Evolutionary conservation across 768 basidiomycete species (phyloP), one percentile per base, ranked within the genome.

Genomic region (Suillus fuscotomentosus): DNA sequence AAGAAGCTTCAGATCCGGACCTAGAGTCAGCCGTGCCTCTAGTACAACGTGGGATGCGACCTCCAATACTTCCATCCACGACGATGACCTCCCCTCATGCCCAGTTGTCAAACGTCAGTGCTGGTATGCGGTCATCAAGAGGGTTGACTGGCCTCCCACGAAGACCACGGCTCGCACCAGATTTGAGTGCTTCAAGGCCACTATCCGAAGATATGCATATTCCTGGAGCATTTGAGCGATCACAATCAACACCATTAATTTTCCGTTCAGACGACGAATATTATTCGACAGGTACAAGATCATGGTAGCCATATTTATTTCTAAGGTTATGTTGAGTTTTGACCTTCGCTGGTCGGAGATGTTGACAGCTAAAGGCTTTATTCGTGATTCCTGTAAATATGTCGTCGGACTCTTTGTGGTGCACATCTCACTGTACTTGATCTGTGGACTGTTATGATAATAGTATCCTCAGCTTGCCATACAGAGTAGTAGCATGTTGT

Each of bases 161-260:
- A 13, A 63, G 61, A 20, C 75, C 74, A 39, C 73, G 72, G 59
- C 72, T 74, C 1, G 62, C 31, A 57, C 56, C 41, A 27, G 68
- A 69, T 20, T 79, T 81, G 9, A 75, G 75, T 65, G 69, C 60
- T 15, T 78, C 78, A 24, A 69, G 69, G 27, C 63, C 61, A 24
- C 42, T 31, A 36, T 36, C 67, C 14, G 62, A 61, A 57, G 68
- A 66, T 60, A 57, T 63, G 54, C 60, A 69, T 39, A 65, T 45
- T 64, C 69, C 72, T 36, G 73, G 65, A 62, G 67, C 65, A 45
- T 77, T 74, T 68, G 80, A 82, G 63, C 75, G 78, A 56, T 82
- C 80, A 60, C 72, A 84, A 67, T 79, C 81, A 24, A 78, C 83
- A 38, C 83, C 81, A n/a, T 65, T 75, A 14, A 50, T 67, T 56